A percentile compares a stretch with the other conserved stretches of the same genome.
Evolutionary conservation across 2,329 filamentous ascomycete species (phyloP).

Genomic region (Colletotrichum sp.): DNA sequence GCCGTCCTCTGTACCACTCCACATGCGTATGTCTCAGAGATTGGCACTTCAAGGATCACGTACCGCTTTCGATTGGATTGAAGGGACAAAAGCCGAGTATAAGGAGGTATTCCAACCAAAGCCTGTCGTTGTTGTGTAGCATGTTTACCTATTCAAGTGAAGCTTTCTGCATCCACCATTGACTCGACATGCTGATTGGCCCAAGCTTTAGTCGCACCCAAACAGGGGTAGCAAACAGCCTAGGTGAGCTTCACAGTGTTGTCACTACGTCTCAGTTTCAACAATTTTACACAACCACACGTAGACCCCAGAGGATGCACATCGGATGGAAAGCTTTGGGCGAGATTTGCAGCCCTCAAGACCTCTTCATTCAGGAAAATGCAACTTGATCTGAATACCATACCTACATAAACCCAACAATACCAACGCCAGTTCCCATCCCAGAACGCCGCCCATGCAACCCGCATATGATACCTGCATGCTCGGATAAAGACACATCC

Average conservation of each 20-base stretch:
- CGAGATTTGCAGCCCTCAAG: neutral
- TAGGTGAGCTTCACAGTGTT: neutral
- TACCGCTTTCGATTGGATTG: neutral
- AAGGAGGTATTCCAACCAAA: neutral
- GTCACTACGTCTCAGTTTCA: neutral
- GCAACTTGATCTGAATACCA: neutral
- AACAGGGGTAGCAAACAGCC: neutral
- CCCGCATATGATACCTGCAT: neutral
- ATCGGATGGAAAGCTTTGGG: neutral
- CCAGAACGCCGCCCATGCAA: constrained; percentile 15
- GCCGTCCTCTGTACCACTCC: neutral
- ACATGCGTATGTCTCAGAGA: neutral
- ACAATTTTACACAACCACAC: neutral
- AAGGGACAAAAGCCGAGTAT: neutral
- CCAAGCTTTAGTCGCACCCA: neutral
- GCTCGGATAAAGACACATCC: neutral
- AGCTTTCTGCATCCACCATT: constrained; percentile 6
- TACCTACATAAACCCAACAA: neutral
- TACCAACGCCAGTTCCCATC: neutral
- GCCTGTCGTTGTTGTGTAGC: neutral
- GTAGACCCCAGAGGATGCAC: neutral
- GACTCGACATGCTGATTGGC: neutral
- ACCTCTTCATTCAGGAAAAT: neutral
- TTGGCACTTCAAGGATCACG: neutral
- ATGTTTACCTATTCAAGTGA: neutral